Conservation (phyloP, 495 filamentous ascomycete genomes). For the Aspergillus nidulans region DNA sequence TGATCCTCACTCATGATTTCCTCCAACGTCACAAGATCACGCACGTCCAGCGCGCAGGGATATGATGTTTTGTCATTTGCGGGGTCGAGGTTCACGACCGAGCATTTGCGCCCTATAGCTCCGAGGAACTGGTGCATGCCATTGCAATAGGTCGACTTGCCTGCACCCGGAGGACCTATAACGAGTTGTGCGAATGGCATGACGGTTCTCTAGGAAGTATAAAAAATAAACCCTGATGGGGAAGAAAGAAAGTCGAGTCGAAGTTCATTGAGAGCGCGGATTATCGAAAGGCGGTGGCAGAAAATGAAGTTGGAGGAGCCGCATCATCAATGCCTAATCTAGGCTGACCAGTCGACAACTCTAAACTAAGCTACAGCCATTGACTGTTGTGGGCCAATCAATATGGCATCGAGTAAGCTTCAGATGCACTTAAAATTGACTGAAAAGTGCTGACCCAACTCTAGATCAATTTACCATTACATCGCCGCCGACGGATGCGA, state of each 20-base stretch:
- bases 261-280: conserved; percentile 16
- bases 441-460: conserved; percentile 11
- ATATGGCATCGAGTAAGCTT: conserved; percentile 39
- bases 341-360: conserved; percentile 20
- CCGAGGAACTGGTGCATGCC: conserved; percentile 98
- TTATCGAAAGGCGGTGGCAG: conserved; percentile 31
- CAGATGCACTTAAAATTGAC: not conserved
- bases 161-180: conserved; percentile 86
- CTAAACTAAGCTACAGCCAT: not conserved
- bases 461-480: conserved; percentile 44
- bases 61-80: conserved; percentile 72
- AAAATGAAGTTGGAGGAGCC: conserved; percentile 31
- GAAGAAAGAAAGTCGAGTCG: not conserved
- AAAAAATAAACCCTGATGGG: not conserved
- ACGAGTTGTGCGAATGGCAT: conserved; percentile 75
- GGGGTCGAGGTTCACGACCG: conserved; percentile 92
- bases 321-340: conserved; percentile 22
- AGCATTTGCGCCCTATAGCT: conserved; percentile 90
- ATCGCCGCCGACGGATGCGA: conserved; percentile 76
- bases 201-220: not conserved
- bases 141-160: conserved; percentile 97
- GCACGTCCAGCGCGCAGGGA: conserved; percentile 84
- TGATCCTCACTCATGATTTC: conserved; percentile 93
- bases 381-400: not conserved
- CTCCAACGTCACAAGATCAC: conserved; percentile 80